Conservation (phyloP, 2,329 filamentous ascomycete species). For the Coniochaeta hoffmannii region DNA sequence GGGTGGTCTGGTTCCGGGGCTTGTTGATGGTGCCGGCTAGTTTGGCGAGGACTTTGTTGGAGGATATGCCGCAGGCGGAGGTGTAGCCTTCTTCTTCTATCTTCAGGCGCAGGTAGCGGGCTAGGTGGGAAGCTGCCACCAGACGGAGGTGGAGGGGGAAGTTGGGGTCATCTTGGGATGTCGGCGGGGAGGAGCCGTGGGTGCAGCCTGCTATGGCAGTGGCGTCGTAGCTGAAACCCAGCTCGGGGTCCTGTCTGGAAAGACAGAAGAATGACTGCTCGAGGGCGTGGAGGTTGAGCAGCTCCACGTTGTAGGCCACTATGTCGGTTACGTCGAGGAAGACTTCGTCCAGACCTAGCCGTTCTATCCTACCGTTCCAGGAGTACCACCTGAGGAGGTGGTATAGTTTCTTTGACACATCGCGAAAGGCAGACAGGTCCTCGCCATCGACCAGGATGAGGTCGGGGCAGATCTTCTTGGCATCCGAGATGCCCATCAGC, state of each 20-base stretch:
- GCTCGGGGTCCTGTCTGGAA: conserved; percentile 62
- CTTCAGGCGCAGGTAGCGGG: conserved; percentile 61
- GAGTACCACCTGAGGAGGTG: conserved; percentile 63
- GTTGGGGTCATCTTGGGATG: background rate
- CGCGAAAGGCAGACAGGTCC: conserved; percentile 75
- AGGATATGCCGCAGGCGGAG: conserved; percentile 79
- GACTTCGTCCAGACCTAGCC: conserved; percentile 86
- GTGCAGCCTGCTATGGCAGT: conserved; percentile 57
- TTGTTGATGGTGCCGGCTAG: conserved; percentile 79
- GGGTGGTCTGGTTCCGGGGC: conserved; percentile 77
- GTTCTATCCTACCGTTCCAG: conserved; percentile 73
- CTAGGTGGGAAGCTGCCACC: conserved; percentile 73
- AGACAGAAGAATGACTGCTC: conserved; percentile 72
- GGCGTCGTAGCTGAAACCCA: conserved; percentile 76
- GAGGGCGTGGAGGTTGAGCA: conserved; percentile 61
- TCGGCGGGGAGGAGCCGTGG: conserved; percentile 13
- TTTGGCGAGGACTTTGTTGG: conserved; percentile 81
- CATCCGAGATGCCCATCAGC: conserved; percentile 78
- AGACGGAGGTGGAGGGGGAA: background rate
- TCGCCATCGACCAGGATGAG: conserved; percentile 82
- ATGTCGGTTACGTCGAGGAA: conserved; percentile 82
- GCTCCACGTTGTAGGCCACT: conserved; percentile 68
- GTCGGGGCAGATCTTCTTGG: conserved; percentile 72
- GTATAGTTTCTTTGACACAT: conserved; percentile 78
- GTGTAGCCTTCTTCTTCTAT: conserved; percentile 79